A percentile compares a stretch with the other conserved stretches of the same genome.
These are phyloP conservation scores for Aureobasidium sp. DNA, from an alignment of 2,329 filamentous ascomycete genomes.

Conservation along the genomic window DNA sequence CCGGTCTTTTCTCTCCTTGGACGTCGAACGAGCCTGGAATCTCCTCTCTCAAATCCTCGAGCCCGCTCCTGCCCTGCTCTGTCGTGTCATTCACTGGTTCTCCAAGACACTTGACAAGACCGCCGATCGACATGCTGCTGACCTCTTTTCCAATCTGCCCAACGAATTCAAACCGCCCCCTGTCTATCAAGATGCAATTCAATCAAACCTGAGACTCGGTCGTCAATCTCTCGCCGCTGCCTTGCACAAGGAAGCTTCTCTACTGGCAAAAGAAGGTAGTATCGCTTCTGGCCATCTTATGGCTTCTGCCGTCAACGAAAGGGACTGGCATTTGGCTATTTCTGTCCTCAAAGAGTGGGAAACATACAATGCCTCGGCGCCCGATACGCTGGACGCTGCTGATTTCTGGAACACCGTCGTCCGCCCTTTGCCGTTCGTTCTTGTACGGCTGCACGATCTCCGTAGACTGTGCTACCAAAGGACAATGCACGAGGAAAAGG, in stretches of 20 bases:
- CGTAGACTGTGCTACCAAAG: background rate
- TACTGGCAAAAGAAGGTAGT: conserved; percentile 8
- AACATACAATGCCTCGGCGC: background rate
- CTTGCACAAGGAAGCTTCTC: conserved; percentile 36
- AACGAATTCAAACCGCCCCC: conserved; percentile 18
- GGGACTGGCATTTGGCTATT: conserved; percentile 32
- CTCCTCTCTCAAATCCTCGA: background rate
- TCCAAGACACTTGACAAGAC: background rate
- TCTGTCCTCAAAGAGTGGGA: conserved; percentile 22
- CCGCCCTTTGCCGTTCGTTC: background rate
- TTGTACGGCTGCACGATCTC: background rate
- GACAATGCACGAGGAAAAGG: background rate
- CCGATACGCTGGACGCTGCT: background rate
- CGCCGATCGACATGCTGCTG: background rate
- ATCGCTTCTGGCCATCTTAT: conserved; percentile 14
- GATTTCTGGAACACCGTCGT: background rate
- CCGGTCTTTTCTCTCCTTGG: background rate
- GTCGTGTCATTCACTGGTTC: background rate
- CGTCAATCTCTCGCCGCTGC: conserved; percentile 32
- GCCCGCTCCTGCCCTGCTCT: background rate
- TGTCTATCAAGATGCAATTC: conserved; percentile 41
- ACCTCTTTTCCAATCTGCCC: conserved; percentile 1
- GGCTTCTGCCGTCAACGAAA: background rate
- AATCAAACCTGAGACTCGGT: conserved; percentile 38
- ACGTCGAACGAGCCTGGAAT: conserved; percentile 4